Evolutionary conservation across 2,329 filamentous ascomycete genomes (phyloP).

Genomic region (Neonectria magnoliae): DNA sequence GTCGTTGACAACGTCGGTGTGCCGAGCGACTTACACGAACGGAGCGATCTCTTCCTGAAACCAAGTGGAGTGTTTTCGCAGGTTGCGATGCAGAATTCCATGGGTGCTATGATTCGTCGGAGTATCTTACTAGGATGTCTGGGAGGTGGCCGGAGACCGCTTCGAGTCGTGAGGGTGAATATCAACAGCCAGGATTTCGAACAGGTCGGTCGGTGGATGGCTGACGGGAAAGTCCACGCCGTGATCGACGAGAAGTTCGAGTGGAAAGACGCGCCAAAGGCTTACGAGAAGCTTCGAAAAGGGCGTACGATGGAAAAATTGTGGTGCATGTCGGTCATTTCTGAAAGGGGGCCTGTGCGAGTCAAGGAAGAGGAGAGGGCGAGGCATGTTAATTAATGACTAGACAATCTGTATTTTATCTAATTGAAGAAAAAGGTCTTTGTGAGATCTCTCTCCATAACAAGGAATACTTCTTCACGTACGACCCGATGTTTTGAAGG

Average conservation of each 20-base stretch:
- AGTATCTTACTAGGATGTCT: constrained; percentile 29
- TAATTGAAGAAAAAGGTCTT: too few species aligned
- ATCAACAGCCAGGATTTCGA: not conserved
- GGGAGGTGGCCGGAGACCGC: constrained; percentile 25
- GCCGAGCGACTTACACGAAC: constrained; percentile 32
- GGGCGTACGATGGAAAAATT: constrained; percentile 39
- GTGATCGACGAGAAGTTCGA: constrained; percentile 35
- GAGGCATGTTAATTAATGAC: not conserved
- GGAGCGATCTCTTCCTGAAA: constrained; percentile 30
- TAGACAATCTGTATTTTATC: not conserved
- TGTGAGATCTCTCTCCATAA: too few species aligned
- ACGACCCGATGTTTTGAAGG: too few species aligned
- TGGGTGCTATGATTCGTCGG: constrained; percentile 8
- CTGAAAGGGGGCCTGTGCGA: not conserved
- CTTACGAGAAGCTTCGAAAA: constrained; percentile 36
- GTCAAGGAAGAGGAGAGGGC: not conserved
- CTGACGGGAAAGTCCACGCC: constrained; percentile 36
- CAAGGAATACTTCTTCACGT: too few species aligned
- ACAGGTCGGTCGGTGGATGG: constrained; percentile 36
- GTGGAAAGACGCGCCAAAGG: constrained; percentile 35
- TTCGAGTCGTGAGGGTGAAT: constrained; percentile 13
- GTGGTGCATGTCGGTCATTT: constrained; percentile 21
- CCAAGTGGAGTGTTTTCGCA: constrained; percentile 34
- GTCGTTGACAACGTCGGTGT: constrained; percentile 43
- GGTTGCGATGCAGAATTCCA: constrained; percentile 25